These are phyloP conservation scores for Arthroderma sp. DNA, from an alignment of 2,329 filamentous ascomycete species.

Conservation along the genomic window DNA sequence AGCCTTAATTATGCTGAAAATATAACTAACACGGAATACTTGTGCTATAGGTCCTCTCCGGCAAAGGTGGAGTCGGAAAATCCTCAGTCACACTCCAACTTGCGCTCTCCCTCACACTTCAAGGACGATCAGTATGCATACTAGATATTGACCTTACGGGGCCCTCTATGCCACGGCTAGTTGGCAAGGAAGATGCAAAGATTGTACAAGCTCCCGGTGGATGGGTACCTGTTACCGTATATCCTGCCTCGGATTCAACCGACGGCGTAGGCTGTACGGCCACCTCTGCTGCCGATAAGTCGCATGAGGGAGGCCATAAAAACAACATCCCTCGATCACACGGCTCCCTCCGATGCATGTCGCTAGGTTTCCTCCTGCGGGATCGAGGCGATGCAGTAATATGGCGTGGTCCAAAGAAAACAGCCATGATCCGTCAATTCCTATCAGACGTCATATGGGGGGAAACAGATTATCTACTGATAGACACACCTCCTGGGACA, in stretches of 20 bases:
- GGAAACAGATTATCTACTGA: constrained; percentile 76
- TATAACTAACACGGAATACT: neutral
- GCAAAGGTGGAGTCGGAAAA: constrained; percentile 96
- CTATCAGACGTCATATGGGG: constrained; percentile 82
- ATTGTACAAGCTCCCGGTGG: constrained; percentile 84
- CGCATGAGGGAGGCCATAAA: neutral
- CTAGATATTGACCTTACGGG: constrained; percentile 94
- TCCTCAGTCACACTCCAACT: constrained; percentile 96
- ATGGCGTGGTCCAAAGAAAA: constrained; percentile 97
- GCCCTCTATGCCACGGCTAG: constrained; percentile 89
- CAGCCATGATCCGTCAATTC: constrained; percentile 96
- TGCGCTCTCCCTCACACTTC: constrained; percentile 72
- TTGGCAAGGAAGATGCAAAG: constrained; percentile 77
- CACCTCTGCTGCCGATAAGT: constrained; percentile 7
- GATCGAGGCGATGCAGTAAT: constrained; percentile 82
- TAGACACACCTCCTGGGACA: constrained; percentile 92
- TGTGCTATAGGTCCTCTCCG: constrained; percentile 57
- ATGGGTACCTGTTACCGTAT: constrained; percentile 81
- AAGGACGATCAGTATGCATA: constrained; percentile 81
- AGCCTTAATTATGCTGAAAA: too few relatives aligned
- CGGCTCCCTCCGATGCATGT: constrained; percentile 58
- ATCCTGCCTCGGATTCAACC: constrained; percentile 39
- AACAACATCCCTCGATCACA: constrained; percentile 11
- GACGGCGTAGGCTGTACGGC: neutral
- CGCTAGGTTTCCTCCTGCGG: constrained; percentile 76